Percentiles rank a stretch among this genome's conserved stretches.
Evolutionary conservation across 805 yeast species (phyloP).

Genomic region (Pachysolen tannophilus): DNA sequence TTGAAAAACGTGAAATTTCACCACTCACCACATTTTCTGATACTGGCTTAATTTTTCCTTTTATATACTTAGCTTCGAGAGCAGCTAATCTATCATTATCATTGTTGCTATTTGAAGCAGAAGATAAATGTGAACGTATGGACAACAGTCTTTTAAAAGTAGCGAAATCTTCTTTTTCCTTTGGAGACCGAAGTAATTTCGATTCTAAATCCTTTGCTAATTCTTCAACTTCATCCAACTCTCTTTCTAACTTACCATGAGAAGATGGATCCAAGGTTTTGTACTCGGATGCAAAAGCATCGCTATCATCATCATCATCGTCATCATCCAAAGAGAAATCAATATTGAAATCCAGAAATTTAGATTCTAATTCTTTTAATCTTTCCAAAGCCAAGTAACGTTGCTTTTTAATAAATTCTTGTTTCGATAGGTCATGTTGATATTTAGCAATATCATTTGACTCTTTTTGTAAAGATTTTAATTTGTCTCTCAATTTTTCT

Average conservation of each 20-base stretch:
- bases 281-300: constrained; percentile 10
- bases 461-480: constrained; percentile 60
- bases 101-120: constrained; percentile 8
- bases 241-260: constrained; percentile 26
- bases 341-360: constrained; percentile 58
- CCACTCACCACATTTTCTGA: constrained; percentile 12
- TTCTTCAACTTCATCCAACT: constrained; percentile 33
- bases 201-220: constrained; percentile 30
- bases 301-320: constrained; percentile 14
- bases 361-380: constrained; percentile 57
- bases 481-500: constrained; percentile 43
- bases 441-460: constrained; percentile 70
- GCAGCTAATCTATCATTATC: constrained; percentile 9
- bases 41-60: constrained; percentile 30
- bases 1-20: constrained; percentile 16
- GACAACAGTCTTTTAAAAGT: constrained; percentile 3
- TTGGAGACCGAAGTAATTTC: constrained; percentile 22
- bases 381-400: constrained; percentile 65
- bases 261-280: constrained; percentile 11
- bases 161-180: constrained; percentile 4
- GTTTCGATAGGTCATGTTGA: constrained; percentile 38
- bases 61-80: constrained; percentile 36
- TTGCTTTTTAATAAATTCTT: constrained; percentile 50
- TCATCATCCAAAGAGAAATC: constrained; percentile 32
- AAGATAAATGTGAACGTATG: constrained; percentile 6